Conservation (phyloP, 2,329 filamentous ascomycete species). For the Fusarium armeniacum region DNA sequence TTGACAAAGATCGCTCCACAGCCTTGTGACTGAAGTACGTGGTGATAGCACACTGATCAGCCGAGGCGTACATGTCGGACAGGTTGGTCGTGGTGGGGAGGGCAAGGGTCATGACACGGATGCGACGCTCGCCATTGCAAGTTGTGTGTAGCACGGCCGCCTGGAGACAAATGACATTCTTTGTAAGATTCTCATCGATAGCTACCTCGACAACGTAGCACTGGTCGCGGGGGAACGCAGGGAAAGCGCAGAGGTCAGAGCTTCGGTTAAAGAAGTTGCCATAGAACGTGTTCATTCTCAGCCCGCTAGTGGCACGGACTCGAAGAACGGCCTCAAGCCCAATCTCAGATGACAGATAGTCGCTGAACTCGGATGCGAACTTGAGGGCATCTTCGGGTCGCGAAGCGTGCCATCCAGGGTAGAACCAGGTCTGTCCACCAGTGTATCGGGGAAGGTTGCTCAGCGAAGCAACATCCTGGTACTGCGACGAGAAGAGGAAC, state of each 20-base stretch:
- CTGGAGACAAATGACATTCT: constrained; percentile 93
- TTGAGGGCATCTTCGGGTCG: constrained; percentile 96
- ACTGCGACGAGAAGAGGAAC: constrained; percentile 96
- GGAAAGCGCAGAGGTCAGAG: constrained; percentile 97
- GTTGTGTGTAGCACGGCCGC: constrained; percentile 96
- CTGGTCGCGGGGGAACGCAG: constrained; percentile 96
- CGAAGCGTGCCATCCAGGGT: constrained; percentile 96
- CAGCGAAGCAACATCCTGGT: constrained; percentile 96
- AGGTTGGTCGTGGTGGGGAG: constrained; percentile 93
- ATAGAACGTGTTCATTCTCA: constrained; percentile 98
- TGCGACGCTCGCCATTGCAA: constrained; percentile 95
- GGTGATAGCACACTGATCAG: constrained; percentile 92
- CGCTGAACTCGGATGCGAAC: constrained; percentile 96
- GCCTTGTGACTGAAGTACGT: constrained; percentile 98
- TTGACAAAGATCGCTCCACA: constrained; percentile 88
- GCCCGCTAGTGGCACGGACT: constrained; percentile 92
- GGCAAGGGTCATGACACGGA: constrained; percentile 92
- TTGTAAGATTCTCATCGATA: constrained; percentile 93
- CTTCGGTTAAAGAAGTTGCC: constrained; percentile 99
- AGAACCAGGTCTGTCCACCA: constrained; percentile 98
- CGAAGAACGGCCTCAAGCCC: constrained; percentile 95
- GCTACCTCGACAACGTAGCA: constrained; percentile 98
- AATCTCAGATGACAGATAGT: constrained; percentile 96
- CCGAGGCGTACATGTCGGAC: constrained; percentile 92
- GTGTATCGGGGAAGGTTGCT: constrained; percentile 97